Conservation (phyloP, 108 stramenopile genomes). For the Licmophora abbreviata region DNA sequence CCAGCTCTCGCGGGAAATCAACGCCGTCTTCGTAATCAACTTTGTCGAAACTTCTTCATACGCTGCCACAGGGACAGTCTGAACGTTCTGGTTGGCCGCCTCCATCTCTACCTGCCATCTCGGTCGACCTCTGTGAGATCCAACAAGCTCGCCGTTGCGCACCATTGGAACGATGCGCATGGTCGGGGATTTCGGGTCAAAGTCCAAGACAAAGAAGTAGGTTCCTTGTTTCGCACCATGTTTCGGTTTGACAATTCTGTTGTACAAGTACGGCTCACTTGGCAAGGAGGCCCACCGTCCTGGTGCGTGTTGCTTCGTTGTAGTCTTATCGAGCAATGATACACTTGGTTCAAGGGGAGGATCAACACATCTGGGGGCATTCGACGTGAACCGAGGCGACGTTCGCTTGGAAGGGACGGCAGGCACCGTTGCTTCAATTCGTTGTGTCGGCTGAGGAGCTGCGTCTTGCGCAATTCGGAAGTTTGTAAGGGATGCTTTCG, state of each 20-base stretch:
- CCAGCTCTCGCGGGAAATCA: conserved; percentile 47
- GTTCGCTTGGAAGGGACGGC: no score
- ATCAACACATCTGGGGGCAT: no score
- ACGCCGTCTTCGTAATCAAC: conserved; percentile 40
- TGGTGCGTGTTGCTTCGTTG: no score
- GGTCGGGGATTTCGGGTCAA: conserved; percentile 12
- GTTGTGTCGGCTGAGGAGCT: no score
- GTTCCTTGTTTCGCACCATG: neutral
- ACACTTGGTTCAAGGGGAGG: no score
- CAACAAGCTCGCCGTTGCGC: conserved; percentile 23
- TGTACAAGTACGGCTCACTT: conserved; percentile 28
- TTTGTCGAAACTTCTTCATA: conserved; percentile 28
- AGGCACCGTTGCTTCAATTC: no score
- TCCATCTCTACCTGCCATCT: conserved; percentile 38
- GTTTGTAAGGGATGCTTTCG: no score
- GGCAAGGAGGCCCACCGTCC: no score
- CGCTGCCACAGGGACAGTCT: conserved; percentile 10
- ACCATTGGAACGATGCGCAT: conserved; percentile 33
- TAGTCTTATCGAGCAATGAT: no score
- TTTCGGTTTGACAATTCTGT: conserved; percentile 35
- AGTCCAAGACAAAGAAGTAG: conserved; percentile 50
- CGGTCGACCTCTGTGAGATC: conserved; percentile 39
- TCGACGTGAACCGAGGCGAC: no score
- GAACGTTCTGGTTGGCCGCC: conserved; percentile 11
- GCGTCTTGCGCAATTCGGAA: no score